These are phyloP conservation scores for Apiospora koreana DNA, from an alignment of 2,329 filamentous ascomycete genomes.

Conservation along the genomic window DNA sequence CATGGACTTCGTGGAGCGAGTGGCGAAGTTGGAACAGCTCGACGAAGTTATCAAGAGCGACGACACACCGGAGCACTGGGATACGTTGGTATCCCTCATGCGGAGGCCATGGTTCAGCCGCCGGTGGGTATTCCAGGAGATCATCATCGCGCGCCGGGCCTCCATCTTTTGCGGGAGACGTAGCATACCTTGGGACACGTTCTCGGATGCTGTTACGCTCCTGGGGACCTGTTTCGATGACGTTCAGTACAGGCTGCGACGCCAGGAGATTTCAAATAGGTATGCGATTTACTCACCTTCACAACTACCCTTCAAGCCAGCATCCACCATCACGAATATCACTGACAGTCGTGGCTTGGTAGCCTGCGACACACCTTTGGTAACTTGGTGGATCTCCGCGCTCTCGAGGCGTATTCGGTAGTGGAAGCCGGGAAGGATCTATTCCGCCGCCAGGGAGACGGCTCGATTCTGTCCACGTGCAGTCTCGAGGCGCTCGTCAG, in stretches of 20 bases:
- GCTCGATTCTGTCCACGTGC: background rate
- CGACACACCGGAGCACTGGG: no score
- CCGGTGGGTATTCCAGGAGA: background rate
- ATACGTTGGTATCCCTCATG: background rate
- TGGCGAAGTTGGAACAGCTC: no score
- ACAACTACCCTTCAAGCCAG: no score
- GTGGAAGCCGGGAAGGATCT: no score
- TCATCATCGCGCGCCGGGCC: background rate
- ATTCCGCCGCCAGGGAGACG: background rate
- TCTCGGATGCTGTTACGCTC: background rate
- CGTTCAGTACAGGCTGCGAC: background rate
- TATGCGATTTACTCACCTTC: no score
- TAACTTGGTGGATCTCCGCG: background rate
- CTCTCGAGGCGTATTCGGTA: no score
- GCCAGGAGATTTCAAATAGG: background rate
- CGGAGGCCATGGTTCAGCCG: background rate
- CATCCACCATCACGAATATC: no score
- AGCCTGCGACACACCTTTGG: background rate
- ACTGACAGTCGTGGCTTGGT: no score
- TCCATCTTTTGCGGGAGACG: background rate
- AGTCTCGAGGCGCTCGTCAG: background rate
- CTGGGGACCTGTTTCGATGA: background rate
- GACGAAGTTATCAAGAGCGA: no score
- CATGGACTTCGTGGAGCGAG: no score
- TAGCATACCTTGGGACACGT: background rate